Evolutionary conservation across 2,329 filamentous ascomycete genomes (phyloP).

Genomic region (Aspergillus viridinutans): DNA sequence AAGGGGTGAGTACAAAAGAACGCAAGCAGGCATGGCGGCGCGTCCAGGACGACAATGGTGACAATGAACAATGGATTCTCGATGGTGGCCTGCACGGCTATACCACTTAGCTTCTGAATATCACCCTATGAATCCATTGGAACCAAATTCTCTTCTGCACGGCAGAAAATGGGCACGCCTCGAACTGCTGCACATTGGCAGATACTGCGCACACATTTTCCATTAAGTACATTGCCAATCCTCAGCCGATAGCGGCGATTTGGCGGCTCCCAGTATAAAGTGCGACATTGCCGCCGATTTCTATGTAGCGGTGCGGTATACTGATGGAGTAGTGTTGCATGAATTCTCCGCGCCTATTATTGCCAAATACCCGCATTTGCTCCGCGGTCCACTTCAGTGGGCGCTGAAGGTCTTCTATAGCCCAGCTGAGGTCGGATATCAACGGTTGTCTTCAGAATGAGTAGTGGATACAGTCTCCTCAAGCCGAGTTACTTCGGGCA

Average conservation of each 20-base stretch:
- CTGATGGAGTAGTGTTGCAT: neutral
- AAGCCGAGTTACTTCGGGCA: neutral
- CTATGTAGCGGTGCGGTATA: neutral
- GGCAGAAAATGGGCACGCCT: neutral
- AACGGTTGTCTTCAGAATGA: neutral
- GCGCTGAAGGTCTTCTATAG: neutral
- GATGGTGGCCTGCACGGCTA: slow-evolving; percentile 42
- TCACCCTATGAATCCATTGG: neutral
- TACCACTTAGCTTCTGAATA: neutral
- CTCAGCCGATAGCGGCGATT: neutral
- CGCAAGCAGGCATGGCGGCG: slow-evolving; percentile 43
- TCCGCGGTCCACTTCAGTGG: neutral
- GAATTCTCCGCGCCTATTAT: neutral
- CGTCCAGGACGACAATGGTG: slow-evolving; percentile 45
- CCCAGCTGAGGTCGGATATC: neutral
- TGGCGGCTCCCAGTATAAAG: neutral
- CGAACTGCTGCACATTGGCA: neutral
- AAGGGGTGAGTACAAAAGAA: slow-evolving; percentile 24
- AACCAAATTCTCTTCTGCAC: neutral
- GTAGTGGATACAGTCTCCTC: neutral
- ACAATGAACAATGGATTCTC: slow-evolving; percentile 47
- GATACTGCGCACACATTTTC: neutral
- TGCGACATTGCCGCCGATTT: neutral
- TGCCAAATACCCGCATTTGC: neutral
- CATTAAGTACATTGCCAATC: neutral